Conservation (phyloP, 2,329 filamentous ascomycete species). For the Xylariaceae sp. region DNA sequence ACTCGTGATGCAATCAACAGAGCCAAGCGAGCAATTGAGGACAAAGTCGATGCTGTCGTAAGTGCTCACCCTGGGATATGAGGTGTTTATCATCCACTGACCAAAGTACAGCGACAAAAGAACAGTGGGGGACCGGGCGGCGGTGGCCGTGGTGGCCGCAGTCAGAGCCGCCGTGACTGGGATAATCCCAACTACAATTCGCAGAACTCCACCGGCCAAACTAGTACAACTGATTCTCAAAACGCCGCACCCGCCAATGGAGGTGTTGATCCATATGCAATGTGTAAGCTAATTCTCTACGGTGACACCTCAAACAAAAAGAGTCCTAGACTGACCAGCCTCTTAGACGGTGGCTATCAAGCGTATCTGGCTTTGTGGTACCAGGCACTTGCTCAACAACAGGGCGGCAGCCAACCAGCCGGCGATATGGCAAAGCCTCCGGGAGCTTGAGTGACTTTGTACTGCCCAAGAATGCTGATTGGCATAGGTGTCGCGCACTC, state of each 20-base stretch:
- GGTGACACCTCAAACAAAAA: background rate
- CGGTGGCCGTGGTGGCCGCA: conserved; percentile 35
- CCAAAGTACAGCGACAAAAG: conserved; percentile 45
- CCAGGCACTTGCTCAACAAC: conserved; percentile 55
- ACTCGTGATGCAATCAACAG: conserved; percentile 68
- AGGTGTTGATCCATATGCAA: conserved; percentile 65
- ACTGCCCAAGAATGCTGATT: background rate
- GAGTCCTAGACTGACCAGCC: conserved; percentile 23
- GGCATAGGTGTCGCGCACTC: background rate
- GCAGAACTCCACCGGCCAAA: conserved; percentile 39
- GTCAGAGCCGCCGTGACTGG: conserved; percentile 45
- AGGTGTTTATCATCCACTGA: conserved; percentile 26
- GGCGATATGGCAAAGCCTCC: conserved; percentile 36
- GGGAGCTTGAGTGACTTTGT: conserved; percentile 29
- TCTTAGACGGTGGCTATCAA: conserved; percentile 69
- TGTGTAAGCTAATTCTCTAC: conserved; percentile 49
- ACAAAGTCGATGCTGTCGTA: conserved; percentile 87
- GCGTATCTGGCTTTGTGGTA: conserved; percentile 79
- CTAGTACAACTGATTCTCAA: conserved; percentile 35
- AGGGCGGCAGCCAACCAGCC: conserved; percentile 31
- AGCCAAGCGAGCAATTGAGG: conserved; percentile 80
- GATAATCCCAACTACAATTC: conserved; percentile 51
- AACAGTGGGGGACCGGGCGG: conserved; percentile 44
- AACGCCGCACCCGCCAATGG: conserved; percentile 42
- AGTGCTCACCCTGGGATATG: conserved; percentile 33